Base-by-base conservation (phyloP, 2,329 filamentous ascomycete genomes). In the Penicillium freii region DNA sequence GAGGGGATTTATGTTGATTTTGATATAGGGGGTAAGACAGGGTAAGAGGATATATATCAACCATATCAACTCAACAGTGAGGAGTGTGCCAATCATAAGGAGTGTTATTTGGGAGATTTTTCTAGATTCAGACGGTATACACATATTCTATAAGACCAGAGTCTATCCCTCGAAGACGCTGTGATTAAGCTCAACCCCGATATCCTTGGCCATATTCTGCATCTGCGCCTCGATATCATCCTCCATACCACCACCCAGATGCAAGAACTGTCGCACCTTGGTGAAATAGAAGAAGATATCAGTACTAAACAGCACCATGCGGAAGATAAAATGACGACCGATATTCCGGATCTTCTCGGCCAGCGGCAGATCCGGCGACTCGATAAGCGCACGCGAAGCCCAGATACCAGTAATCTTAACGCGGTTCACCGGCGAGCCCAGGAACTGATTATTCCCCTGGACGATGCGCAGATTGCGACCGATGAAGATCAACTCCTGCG, bases 331-430 rank as follows among this genome's bases (percentile, higher is more conserved):
- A 76, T 97, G 93, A 23, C 85, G 81, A 74, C 89, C 88, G 62
- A 86, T 87, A 69, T 93, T 90, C 53, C 78, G 76, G 65, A 89
- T 78, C 49, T 90, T 80, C 73, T 91, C 83, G 0, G 76, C 70
- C 56, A 84, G 78, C 3, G 83, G 82, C 55, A 91, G 77, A 69
- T 89, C 84, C 17, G 79, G 82, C 62, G 88, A 87, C 74, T 95
- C 87, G 25, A 88, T 88, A n/a, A 97, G 78, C 52, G 91, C 92
- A 23, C 90, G 81, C 58, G 86, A 90, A 1, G 93, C 93, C 93
- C 93, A 97, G 57, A 86, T 82, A 23, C 92, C 92, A 61, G 94
- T 97, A 72, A 96, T 92, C 78, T 97, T 97, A 74, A 97, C 86
- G 1, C 94, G 82, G 74, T 96, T 92, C 43, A 96, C 91, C 0